Evolutionary conservation across 2,329 filamentous ascomycete species (phyloP).

Genomic region (Fusarium tanahbumbuense): DNA sequence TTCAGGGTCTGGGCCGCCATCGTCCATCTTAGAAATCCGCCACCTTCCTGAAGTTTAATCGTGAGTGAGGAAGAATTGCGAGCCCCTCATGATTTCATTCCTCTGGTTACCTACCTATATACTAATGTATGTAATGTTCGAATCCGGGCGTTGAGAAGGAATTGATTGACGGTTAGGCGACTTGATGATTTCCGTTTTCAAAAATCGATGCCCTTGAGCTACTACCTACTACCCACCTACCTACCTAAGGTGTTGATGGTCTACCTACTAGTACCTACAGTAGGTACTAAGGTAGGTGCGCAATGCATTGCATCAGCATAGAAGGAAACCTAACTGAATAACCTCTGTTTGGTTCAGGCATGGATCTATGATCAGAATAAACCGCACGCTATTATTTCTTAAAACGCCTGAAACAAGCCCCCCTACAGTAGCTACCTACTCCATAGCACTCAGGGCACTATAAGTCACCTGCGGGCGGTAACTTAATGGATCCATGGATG

Average conservation of each 20-base stretch:
- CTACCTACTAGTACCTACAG: too few species aligned
- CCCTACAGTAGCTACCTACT: neutral
- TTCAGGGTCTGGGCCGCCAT: conserved; percentile 21
- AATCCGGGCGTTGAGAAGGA: conserved; percentile 21
- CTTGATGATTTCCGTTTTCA: conserved; percentile 1
- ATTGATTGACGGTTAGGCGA: conserved; percentile 13
- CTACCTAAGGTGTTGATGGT: neutral
- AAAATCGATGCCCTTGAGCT: neutral
- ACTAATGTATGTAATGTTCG: neutral
- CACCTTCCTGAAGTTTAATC: conserved; percentile 38
- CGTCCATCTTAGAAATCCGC: conserved; percentile 27
- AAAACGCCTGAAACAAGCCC: conserved; percentile 39
- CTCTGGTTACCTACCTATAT: neutral
- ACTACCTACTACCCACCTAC: neutral
- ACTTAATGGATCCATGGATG: neutral
- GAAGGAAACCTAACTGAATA: conserved; percentile 1
- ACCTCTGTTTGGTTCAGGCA: neutral
- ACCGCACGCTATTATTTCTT: conserved; percentile 31
- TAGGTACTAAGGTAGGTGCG: neutral
- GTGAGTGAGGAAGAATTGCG: neutral
- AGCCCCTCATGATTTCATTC: neutral
- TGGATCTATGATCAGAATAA: conserved; percentile 10
- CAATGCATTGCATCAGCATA: conserved; percentile 30
- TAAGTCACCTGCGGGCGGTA: neutral
- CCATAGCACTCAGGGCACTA: too few species aligned